Evolutionary conservation across 352 stramenopile genomes (phyloP).

Genomic region (Globisporangium cylindrosporum): DNA sequence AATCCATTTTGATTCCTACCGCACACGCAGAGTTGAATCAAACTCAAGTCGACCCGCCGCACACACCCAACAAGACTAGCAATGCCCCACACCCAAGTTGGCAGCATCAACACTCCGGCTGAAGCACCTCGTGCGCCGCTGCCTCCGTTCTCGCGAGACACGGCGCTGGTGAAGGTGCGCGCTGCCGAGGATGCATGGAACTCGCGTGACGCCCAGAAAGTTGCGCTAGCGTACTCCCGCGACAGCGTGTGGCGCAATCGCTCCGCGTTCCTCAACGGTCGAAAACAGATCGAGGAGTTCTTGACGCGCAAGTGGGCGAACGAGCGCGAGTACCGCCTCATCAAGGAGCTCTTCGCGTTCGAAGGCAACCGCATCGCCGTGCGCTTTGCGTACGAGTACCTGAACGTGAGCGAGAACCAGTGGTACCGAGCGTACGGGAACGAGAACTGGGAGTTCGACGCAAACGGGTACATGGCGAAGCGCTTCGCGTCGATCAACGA

Average conservation of each 20-base stretch:
- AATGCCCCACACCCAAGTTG: not conserved
- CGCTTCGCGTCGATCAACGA: constrained; percentile 88
- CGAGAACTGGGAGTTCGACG: constrained; percentile 89
- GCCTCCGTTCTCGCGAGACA: constrained; percentile 78
- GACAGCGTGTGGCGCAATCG: constrained; percentile 87
- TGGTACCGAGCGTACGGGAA: constrained; percentile 87
- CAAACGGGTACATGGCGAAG: constrained; percentile 69
- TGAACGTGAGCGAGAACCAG: constrained; percentile 40
- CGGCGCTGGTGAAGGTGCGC: constrained; percentile 71
- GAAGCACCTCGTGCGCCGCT: constrained; percentile 32
- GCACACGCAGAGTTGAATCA: not conserved
- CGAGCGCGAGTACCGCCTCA: constrained; percentile 81
- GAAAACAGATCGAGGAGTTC: constrained; percentile 72
- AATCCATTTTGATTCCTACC: not conserved
- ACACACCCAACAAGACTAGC: not conserved
- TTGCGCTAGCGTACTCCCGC: constrained; percentile 75
- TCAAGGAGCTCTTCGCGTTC: constrained; percentile 87
- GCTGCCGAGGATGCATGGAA: constrained; percentile 89
- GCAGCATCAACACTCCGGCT: not conserved
- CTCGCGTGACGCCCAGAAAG: constrained; percentile 55
- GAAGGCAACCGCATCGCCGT: constrained; percentile 81
- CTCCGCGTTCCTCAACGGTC: constrained; percentile 72
- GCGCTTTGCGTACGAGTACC: constrained; percentile 85
- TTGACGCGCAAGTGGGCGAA: constrained; percentile 67
- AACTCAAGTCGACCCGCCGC: not conserved